These are phyloP conservation scores for Phytopythium delawarense DNA, from an alignment of 352 stramenopile genomes.

Conservation along the genomic window DNA sequence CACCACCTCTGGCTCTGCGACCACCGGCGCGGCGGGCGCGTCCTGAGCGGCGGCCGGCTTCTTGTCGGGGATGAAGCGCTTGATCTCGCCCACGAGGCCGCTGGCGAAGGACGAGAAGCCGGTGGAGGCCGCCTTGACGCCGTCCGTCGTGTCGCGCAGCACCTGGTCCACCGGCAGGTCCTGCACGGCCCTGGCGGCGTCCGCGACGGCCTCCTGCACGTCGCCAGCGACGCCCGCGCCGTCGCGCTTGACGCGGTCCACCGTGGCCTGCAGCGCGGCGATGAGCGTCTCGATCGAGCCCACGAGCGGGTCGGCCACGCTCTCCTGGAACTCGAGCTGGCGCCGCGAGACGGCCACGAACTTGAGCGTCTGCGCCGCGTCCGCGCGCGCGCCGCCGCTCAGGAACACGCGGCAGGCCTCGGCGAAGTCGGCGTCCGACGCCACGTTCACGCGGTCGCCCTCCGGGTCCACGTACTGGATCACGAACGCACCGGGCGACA, in stretches of 20 bases:
- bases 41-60: conserved; percentile 13
- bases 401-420: conserved; percentile 59
- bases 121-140: conserved; percentile 34
- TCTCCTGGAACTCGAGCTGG: conserved; percentile 67
- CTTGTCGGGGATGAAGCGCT: conserved; percentile 40
- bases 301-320: conserved; percentile 68
- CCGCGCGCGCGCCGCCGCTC: conserved; percentile 5
- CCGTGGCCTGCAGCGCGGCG: conserved; percentile 59
- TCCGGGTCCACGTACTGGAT: conserved; percentile 82
- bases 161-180: conserved; percentile 41
- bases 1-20: conserved; percentile 33
- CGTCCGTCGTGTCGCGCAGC: conserved; percentile 31
- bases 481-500: conserved; percentile 42
- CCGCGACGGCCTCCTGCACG: conserved; percentile 16
- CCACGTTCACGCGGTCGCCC: conserved; percentile 69
- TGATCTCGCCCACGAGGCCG: conserved; percentile 70
- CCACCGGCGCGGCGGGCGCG: conserved; percentile 22
- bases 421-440: conserved; percentile 59
- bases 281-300: conserved; percentile 80
- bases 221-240: conserved; percentile 53
- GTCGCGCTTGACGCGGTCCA: conserved; percentile 80
- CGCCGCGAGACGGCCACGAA: conserved; percentile 57
- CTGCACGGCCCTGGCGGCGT: conserved; percentile 35
- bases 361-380: conserved; percentile 46
- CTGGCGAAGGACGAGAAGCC: conserved; percentile 71